These are phyloP conservation scores for Salvia sclarea DNA, from an alignment of 305 asterid species.

Conservation along the genomic window DNA sequence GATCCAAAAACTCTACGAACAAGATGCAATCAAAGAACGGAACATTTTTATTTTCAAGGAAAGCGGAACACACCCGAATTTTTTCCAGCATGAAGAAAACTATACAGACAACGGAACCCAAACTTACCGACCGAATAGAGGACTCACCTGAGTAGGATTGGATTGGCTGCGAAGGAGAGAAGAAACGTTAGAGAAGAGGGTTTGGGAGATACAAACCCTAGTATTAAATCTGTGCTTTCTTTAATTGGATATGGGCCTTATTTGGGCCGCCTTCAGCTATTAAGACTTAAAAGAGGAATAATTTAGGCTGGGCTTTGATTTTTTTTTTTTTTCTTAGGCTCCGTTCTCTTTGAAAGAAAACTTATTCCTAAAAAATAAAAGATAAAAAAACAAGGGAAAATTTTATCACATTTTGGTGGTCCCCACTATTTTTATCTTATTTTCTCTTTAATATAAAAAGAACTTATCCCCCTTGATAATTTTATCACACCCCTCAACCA, in stretches of 20 bases:
- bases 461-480: no score
- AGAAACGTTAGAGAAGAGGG: not conserved
- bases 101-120: not conserved
- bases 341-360: no score
- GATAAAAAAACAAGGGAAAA: no score
- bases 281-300: not conserved
- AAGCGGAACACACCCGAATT: not conserved
- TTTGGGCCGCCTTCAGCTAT: not conserved
- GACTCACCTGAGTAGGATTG: conserved; percentile 1
- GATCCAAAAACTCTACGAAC: conserved; percentile 19
- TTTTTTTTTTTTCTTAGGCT: no score
- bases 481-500: no score
- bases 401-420: no score
- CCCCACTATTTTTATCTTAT: no score
- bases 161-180: conserved; percentile 8
- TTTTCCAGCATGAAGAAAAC: not conserved
- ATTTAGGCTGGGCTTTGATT: not conserved
- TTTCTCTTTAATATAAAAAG: no score
- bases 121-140: not conserved
- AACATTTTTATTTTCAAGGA: not conserved
- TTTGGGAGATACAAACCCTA: conserved; percentile 25
- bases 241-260: conserved; percentile 7
- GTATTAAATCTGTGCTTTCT: not conserved
- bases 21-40: not conserved
- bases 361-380: no score